Evolutionary conservation across 2,329 filamentous ascomycete genomes (phyloP).

Genomic region (Cladosporium sp.): DNA sequence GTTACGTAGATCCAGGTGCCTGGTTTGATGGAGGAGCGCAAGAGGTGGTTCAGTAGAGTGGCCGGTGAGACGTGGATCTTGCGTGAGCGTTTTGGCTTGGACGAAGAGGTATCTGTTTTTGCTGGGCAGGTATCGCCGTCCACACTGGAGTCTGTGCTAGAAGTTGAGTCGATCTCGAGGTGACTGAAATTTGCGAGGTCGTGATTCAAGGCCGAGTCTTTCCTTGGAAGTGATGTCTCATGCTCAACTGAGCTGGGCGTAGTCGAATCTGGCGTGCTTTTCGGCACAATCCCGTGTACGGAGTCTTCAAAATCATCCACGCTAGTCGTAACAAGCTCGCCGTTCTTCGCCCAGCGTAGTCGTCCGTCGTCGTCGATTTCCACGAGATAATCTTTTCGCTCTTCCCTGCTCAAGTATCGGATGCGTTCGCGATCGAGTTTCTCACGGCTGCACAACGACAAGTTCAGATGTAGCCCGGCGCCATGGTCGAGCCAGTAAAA

Average conservation of each 20-base stretch:
- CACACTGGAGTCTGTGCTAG: conserved; percentile 3
- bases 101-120: neutral
- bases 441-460: conserved; percentile 68
- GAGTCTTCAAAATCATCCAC: conserved; percentile 70
- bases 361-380: conserved; percentile 68
- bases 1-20: conserved; percentile 93
- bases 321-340: conserved; percentile 70
- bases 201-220: neutral
- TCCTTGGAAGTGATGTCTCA: too few relatives aligned
- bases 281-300: conserved; percentile 55
- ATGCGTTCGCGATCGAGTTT: conserved; percentile 73
- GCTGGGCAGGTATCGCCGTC: neutral
- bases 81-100: conserved; percentile 35
- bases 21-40: conserved; percentile 71
- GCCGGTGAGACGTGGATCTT: conserved; percentile 65
- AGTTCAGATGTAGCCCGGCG: conserved; percentile 64
- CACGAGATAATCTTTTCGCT: conserved; percentile 76
- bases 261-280: conserved; percentile 27
- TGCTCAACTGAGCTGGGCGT: conserved; percentile 6
- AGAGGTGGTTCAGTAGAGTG: conserved; percentile 71
- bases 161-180: conserved; percentile 2
- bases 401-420: conserved; percentile 78
- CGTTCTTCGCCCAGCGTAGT: conserved; percentile 82
- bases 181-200: neutral
- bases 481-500: conserved; percentile 90